phyloP scores from a whole-genome alignment of 305 asterid genomes.

The Fraxinus baroniana region DNA sequence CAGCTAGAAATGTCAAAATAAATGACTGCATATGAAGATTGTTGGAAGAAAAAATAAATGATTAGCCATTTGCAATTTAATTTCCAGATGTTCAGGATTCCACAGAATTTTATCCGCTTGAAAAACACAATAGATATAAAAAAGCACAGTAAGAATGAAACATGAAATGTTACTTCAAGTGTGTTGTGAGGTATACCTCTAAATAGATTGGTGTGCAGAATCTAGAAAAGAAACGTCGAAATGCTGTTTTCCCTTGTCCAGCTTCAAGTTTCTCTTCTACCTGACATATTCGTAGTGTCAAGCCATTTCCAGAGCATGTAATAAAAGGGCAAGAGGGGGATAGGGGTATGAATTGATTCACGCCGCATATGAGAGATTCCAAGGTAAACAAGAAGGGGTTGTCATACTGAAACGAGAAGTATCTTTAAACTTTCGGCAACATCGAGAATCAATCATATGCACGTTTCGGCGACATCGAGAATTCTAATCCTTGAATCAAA shows the following conservation, averaged over 20 bases:
- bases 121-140: neutral
- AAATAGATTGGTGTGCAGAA: conserved; percentile 67
- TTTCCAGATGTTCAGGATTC: conserved; percentile 11
- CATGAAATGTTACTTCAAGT: neutral
- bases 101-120: neutral
- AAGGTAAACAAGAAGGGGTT: neutral
- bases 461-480: no score
- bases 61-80: neutral
- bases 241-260: conserved; percentile 71
- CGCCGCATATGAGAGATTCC: neutral
- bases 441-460: neutral
- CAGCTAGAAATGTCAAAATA: conserved; percentile 61
- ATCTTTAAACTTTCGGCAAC: neutral
- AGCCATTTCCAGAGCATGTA: neutral
- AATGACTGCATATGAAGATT: conserved; percentile 50
- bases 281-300: conserved; percentile 29
- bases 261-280: conserved; percentile 80
- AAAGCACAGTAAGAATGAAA: neutral
- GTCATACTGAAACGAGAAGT: neutral
- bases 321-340: neutral
- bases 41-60: conserved; percentile 5
- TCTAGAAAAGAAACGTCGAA: conserved; percentile 67
- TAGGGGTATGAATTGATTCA: neutral
- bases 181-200: conserved; percentile 45
- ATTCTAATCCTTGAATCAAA: neutral